These are phyloP conservation scores for Blastocystis hominis DNA, from an alignment of 352 stramenopile species.

Conservation along the genomic window DNA sequence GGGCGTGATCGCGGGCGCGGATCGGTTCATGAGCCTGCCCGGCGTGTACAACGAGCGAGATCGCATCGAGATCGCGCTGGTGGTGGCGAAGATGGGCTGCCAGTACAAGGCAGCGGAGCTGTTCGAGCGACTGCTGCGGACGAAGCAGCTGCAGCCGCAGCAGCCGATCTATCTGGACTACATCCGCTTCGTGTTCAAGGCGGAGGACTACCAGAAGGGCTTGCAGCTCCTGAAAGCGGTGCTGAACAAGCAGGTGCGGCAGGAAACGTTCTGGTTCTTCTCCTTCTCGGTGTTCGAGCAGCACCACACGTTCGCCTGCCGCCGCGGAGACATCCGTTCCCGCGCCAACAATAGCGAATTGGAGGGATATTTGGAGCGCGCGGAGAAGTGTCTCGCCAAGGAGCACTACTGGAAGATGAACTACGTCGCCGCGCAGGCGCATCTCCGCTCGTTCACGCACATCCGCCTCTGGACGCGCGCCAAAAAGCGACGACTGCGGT, in stretches of 20 bases:
- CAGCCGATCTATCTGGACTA: not conserved
- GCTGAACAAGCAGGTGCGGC: not conserved
- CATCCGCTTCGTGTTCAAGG: conserved; percentile 25
- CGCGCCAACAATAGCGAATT: not conserved
- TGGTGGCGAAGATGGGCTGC: conserved; percentile 17
- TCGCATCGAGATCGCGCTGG: not conserved
- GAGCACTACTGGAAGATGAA: conserved; percentile 20
- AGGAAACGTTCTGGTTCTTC: conserved; percentile 25
- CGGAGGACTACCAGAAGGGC: conserved; percentile 10
- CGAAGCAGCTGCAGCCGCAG: not conserved
- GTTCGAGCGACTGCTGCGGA: not conserved
- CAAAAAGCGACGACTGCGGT: not conserved
- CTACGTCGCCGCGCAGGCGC: conserved; percentile 39
- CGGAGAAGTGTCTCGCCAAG: not conserved
- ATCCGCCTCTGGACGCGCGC: not conserved
- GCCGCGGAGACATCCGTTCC: not conserved
- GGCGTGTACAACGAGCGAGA: not conserved
- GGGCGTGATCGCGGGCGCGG: not conserved
- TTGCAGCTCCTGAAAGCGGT: not conserved
- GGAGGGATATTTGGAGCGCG: not conserved
- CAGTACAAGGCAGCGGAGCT: not conserved
- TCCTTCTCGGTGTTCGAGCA: conserved; percentile 18
- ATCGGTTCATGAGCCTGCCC: not conserved
- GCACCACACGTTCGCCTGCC: not conserved
- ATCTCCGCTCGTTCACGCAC: conserved; percentile 31